Base-by-base conservation (phyloP, 257 asterid species). In the Marsdenia floribunda region DNA sequence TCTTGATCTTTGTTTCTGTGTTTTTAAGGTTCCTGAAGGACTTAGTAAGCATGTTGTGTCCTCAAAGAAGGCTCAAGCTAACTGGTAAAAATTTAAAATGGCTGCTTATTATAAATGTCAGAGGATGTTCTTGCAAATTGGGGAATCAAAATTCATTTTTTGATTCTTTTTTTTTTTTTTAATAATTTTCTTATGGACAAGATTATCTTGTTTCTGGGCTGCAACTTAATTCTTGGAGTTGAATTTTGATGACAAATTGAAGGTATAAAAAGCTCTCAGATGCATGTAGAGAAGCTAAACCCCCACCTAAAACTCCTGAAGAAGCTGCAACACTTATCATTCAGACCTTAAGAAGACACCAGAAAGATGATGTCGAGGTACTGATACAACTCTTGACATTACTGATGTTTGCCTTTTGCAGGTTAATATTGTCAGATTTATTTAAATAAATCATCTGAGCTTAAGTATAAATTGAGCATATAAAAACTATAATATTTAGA, bases 341-440 rank as follows among this genome's bases (percentile, higher is more conserved):
- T 67, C 87, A 65, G 80, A 94, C 97, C 44, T 80, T 94, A 76
- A 92, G 88, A 81, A 81, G 88, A 33, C 98, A 94, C 81, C 93
- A 87, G 81, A 94, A 92, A 84, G 96, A 93, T 53, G 98, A 92
- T 85, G 99, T 94, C 65, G 91, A 94, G 92, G 99, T 94, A 69
- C 22, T 67, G 21, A 18, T 29, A 21, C 1, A 59, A 21, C 47
- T 4, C 47, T 42, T 42, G 47, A 49, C 18, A 49, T 49, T 42
- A 42, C 49, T 44, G 6, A 44, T 1, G 49, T 44, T 44, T 44
- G 49, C 49, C 49, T 44, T 44, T n/a, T 35, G 70, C 58, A 7
- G 6, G n/a, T 22, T 10, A 38, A 3, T 29, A 29, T 29, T 29
- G 33, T 29, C 33, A 29, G 33, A 29, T 29, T 29, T 29, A 29